phyloP scores from a whole-genome alignment of 2,329 filamentous ascomycete genomes.

The Rosellinia necatrix region DNA sequence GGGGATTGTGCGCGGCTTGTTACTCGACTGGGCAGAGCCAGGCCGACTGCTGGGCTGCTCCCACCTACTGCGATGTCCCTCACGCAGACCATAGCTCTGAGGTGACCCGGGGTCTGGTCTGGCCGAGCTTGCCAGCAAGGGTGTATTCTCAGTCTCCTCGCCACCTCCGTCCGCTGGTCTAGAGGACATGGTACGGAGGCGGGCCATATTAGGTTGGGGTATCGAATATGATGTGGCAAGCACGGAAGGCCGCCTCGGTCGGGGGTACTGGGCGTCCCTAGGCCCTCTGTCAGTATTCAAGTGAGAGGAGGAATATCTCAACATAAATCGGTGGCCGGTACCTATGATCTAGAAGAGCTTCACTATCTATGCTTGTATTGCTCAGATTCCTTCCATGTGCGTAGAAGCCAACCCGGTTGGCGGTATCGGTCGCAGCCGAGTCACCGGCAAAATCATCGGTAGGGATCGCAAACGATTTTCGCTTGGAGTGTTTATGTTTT shows the following conservation, averaged over 20 bases:
- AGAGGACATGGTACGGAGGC: constrained; percentile 27
- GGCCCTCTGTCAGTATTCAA: background rate
- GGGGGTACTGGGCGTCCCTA: constrained; percentile 49
- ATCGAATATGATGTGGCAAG: constrained; percentile 38
- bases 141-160: constrained; percentile 60
- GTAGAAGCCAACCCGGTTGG: constrained; percentile 52
- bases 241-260: constrained; percentile 65
- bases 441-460: constrained; percentile 56
- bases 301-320: background rate
- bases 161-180: constrained; percentile 36
- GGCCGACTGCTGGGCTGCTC: constrained; percentile 46
- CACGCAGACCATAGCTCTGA: constrained; percentile 50
- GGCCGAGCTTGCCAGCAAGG: constrained; percentile 54
- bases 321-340: constrained; percentile 6
- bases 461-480: constrained; percentile 77
- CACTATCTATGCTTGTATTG: constrained; percentile 86
- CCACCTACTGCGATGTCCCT: constrained; percentile 42
- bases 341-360: constrained; percentile 84
- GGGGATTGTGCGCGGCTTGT: constrained; percentile 43
- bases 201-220: constrained; percentile 33
- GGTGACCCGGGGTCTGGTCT: constrained; percentile 42
- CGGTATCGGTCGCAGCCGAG: constrained; percentile 15
- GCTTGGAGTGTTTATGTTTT: constrained; percentile 75
- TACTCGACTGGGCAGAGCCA: constrained; percentile 56
- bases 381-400: constrained; percentile 66